Base-by-base conservation (phyloP, 2,329 filamentous ascomycete genomes). In the Exophiala sp. region DNA sequence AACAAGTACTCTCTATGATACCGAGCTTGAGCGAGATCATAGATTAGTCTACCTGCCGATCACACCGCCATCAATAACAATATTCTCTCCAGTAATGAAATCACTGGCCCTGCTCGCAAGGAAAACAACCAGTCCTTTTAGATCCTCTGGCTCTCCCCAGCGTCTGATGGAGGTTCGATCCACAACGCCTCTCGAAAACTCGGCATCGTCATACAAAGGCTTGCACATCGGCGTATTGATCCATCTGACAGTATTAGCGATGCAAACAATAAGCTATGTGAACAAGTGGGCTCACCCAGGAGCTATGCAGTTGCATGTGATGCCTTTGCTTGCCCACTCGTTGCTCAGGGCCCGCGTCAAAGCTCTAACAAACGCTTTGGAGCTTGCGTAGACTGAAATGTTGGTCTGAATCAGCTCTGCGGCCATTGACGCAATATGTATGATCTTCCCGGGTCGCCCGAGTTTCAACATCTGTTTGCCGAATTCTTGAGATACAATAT, bases 1-100 rank as follows among this genome's bases (percentile, higher is more conserved):
- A 18, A 18, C 16, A 18, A 18, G 16, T 18, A 18, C 16, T 18
- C 16, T 18, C 16, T 18, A 18, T 18, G 16, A 18, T 18, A 18
- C 16, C 16, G 16, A 18, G 16, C 16, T 18, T 18, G 16, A 18
- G 16, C 16, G 16, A 18, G 16, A 18, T 18, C 16, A 18, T 18
- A 18, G 16, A 18, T 18, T 18, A 18, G 16, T 18, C 16, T 18
- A 18, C 16, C 16, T 18, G 16, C 66, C 63, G 60, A 52, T 12
- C 16, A 53, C 16, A 9, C 50, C 50, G 8, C 50, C 50, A 29
- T 53, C 44, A 12, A 53, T 32, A 5, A 53, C 34, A 20, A 53
- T 53, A 12, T 43, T 38, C n/a, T 11, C 42, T 9, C 50, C 50
- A 18, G 41, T 49, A 2, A 53, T 35, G n/a, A 53, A 53, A 41